Conservation (phyloP, 306 rosid genomes). For the Gynostemma pentaphyllum region DNA sequence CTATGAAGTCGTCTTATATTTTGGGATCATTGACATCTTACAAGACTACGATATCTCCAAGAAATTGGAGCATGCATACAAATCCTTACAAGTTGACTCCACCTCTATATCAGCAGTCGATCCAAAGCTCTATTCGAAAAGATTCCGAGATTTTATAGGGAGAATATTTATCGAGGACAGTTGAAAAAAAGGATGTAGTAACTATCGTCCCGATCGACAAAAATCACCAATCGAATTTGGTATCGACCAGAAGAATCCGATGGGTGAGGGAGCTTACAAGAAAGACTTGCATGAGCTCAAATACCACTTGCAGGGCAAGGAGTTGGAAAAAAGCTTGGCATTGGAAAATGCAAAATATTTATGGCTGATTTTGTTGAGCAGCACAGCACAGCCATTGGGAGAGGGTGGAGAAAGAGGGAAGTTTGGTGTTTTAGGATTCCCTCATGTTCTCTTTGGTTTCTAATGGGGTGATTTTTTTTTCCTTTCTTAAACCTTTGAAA, state of each 20-base stretch:
- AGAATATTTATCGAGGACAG: slow-evolving; percentile 75
- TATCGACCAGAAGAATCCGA: neutral
- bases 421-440: neutral
- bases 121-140: slow-evolving; percentile 86
- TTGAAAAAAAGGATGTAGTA: slow-evolving; percentile 14
- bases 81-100: slow-evolving; percentile 82
- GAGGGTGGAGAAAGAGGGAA: neutral
- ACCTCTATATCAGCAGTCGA: slow-evolving; percentile 89
- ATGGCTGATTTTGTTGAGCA: slow-evolving; percentile 14
- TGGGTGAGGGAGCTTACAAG: neutral
- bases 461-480: neutral
- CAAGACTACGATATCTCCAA: slow-evolving; percentile 93
- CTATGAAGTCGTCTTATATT: slow-evolving; percentile 65
- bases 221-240: neutral
- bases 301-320: neutral
- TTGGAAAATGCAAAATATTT: neutral
- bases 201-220: neutral
- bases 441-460: neutral
- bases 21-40: slow-evolving; percentile 88
- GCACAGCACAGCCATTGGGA: neutral
- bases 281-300: neutral
- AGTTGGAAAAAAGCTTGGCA: neutral
- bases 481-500: neutral
- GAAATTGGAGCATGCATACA: slow-evolving; percentile 92
- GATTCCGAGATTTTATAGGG: slow-evolving; percentile 84